Evolutionary conservation across 1,284 basidiomycete genomes (phyloP), one percentile per base, ranked within the genome.

Genomic region (Singerocomus inundabilis): DNA sequence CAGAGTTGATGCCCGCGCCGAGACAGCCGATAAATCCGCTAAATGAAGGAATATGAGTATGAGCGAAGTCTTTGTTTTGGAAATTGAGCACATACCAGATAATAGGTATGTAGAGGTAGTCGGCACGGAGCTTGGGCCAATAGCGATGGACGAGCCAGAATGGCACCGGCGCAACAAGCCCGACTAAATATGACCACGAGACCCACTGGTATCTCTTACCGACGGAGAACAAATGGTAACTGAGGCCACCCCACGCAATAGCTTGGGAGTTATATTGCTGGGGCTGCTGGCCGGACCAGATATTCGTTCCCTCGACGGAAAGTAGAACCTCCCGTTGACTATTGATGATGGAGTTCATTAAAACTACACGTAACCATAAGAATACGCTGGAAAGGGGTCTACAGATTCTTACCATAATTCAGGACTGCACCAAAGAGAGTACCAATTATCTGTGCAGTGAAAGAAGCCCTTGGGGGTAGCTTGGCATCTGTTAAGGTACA

Each of bases 201-300:
- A 85, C 75, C 67, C 80, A 77, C 50, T 83, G 73, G 58, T 83
- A 85, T 35, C 77, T 72, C 28, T 73, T 72, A n/a, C 74, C 69
- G 6, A 69, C 66, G 1, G 81, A 72, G 57, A 84, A 87, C 16
- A 87, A 63, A 47, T 79, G 57, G 49, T 79, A 75, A 24, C 79
- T 77, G 4, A 88, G 72, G 3, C 81, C 81, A 69, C 85, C 85
- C 84, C 56, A 86, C 62, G 80, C 77, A 25, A 88, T 72, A 0
- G 85, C 82, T 39, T 80, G 76, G 18, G 77, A 81, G 61, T 88
- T 86, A 60, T 76, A 79, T 44, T 72, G 70, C 55, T 82, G 81
- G 1, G 77, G 73, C 51, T 79, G 76, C 54, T 79, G 76, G 0
- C 81, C 80, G 26, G 77, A 80, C 84, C 84, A 85, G 46, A 85